A percentile compares a stretch with the other conserved stretches of the same genome.
phyloP scores from a whole-genome alignment of 1,284 basidiomycete species.

The Anthracocystis setariae region DNA sequence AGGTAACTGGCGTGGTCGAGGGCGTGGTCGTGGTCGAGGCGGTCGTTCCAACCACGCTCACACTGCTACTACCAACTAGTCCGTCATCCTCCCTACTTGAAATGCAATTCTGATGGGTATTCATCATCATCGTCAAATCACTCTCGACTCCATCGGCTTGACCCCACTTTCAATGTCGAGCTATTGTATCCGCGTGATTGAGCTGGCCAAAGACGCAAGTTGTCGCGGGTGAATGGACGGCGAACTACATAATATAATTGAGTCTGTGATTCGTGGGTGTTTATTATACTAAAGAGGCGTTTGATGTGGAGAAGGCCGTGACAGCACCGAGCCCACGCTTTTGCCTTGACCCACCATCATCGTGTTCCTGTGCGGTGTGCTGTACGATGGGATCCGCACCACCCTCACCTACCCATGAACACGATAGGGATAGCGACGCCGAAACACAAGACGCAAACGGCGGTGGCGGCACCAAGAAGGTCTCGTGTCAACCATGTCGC shows the following conservation, averaged over 20 bases:
- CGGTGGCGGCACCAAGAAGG: too few species aligned
- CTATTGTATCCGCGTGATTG: too few species aligned
- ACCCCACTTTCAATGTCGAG: too few species aligned
- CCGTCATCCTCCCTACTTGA: too few species aligned
- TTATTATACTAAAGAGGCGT: background rate
- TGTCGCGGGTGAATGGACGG: too few species aligned
- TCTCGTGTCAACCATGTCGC: constrained; percentile 38
- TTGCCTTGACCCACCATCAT: background rate
- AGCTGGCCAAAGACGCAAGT: too few species aligned
- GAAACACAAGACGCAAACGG: too few species aligned
- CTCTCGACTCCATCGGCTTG: too few species aligned
- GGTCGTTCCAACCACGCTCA: background rate
- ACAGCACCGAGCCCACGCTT: background rate
- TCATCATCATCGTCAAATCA: too few species aligned
- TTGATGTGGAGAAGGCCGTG: constrained; percentile 5
- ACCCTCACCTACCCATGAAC: background rate
- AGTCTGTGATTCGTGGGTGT: too few species aligned
- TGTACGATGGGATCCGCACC: background rate
- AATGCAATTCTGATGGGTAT: background rate
- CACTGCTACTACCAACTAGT: background rate
- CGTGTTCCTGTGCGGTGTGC: too few species aligned
- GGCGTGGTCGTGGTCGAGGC: constrained; percentile 4
- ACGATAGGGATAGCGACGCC: background rate
- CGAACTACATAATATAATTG: too few species aligned
- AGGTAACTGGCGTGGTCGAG: constrained; percentile 17